Evolutionary conservation across 2,329 filamentous ascomycete species (phyloP).

Genomic region (Alternaria gaisen): DNA sequence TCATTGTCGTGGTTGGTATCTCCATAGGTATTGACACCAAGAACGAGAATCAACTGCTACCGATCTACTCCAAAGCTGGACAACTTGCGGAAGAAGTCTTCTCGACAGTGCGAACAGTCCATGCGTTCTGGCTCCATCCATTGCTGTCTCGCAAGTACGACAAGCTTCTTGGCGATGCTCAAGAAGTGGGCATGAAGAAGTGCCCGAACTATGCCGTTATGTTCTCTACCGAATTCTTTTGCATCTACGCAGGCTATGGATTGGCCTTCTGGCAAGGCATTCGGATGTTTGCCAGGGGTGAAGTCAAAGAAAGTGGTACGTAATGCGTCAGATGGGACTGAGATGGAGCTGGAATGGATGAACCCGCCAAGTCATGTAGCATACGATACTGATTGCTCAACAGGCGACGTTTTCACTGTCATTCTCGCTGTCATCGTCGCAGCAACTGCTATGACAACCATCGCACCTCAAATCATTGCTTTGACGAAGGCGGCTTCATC

Average conservation of each 20-base stretch:
- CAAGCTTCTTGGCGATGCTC: constrained; percentile 53
- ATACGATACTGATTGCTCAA: constrained; percentile 1
- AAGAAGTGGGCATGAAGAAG: constrained; percentile 57
- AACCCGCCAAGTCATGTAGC: background rate
- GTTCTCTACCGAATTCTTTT: constrained; percentile 56
- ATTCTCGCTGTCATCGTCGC: constrained; percentile 48
- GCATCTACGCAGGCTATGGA: constrained; percentile 57
- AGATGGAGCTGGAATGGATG: background rate
- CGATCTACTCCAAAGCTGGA: constrained; percentile 56
- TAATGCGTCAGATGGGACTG: constrained; percentile 3
- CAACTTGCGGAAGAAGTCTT: constrained; percentile 62
- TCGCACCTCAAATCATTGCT: constrained; percentile 90
- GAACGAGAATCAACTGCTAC: constrained; percentile 49
- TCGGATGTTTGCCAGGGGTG: constrained; percentile 64
- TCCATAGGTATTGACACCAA: constrained; percentile 49
- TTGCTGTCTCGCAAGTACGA: constrained; percentile 57
- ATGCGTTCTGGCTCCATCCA: constrained; percentile 57
- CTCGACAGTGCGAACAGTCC: constrained; percentile 59
- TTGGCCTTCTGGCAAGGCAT: constrained; percentile 59
- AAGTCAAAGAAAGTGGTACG: constrained; percentile 58
- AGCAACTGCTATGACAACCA: constrained; percentile 78
- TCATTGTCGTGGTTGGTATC: constrained; percentile 42
- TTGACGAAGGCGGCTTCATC: constrained; percentile 46
- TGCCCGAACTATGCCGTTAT: constrained; percentile 54
- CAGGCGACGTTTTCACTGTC: constrained; percentile 36